phyloP scores from a whole-genome alignment of 1,284 basidiomycete genomes.

The Ceratobasidium sp. region DNA sequence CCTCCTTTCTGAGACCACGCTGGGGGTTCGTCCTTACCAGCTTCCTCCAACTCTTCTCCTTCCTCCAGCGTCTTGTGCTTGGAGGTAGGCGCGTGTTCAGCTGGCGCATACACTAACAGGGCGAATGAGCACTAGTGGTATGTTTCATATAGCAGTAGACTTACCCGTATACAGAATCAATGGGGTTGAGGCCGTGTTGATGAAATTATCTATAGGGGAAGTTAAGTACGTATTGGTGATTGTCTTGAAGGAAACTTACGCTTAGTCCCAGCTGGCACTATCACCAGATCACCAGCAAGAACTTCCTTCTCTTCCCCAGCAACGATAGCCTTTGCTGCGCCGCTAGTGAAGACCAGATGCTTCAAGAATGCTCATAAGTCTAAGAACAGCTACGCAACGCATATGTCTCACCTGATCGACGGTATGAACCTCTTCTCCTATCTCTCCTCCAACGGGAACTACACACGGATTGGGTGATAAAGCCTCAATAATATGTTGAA shows the following conservation, averaged over 20 bases:
- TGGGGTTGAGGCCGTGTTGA: conserved; percentile 38
- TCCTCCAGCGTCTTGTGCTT: conserved; percentile 43
- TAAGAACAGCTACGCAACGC: too few relatives aligned
- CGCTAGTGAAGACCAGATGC: conserved; percentile 40
- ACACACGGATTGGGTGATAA: background rate
- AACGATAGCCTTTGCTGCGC: conserved; percentile 42
- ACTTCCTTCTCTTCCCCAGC: conserved; percentile 47
- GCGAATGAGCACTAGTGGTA: background rate
- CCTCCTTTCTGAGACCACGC: conserved; percentile 37
- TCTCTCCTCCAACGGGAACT: conserved; percentile 41
- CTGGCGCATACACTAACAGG: conserved; percentile 41
- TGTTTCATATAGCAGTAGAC: conserved; percentile 9
- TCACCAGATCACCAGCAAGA: conserved; percentile 46
- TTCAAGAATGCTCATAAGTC: background rate
- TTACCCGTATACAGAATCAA: conserved; percentile 42
- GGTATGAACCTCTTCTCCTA: conserved; percentile 44
- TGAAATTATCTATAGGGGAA: conserved; percentile 39
- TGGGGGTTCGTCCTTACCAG: conserved; percentile 43
- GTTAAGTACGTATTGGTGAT: background rate
- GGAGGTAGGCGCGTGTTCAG: conserved; percentile 42
- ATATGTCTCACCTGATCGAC: conserved; percentile 32
- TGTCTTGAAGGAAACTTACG: conserved; percentile 15
- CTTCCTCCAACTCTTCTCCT: conserved; percentile 43
- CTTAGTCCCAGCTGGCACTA: conserved; percentile 43
- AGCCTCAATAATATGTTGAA: background rate